Evolutionary conservation across 352 stramenopile genomes (phyloP).

Genomic region (Peronospora belbahrii): DNA sequence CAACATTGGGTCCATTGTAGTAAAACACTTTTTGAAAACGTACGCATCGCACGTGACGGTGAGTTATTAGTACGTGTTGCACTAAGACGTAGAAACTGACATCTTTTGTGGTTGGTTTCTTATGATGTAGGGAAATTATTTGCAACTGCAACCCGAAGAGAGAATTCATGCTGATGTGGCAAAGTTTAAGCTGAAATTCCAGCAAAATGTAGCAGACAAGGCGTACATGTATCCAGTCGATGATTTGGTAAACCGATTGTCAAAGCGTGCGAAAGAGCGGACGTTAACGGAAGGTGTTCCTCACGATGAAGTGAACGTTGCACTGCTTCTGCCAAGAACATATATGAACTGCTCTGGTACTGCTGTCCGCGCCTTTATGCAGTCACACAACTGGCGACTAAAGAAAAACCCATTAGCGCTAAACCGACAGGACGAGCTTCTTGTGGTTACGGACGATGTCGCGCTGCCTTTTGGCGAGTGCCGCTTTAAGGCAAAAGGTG

Average conservation of each 20-base stretch:
- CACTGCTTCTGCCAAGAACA: constrained; percentile 62
- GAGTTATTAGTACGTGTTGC: constrained; percentile 1
- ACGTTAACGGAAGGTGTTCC: constrained; percentile 68
- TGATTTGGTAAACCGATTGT: constrained; percentile 73
- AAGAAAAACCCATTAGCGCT: constrained; percentile 78
- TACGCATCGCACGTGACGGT: constrained; percentile 62
- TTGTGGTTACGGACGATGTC: constrained; percentile 79
- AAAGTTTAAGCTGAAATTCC: constrained; percentile 50
- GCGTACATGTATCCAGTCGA: constrained; percentile 39
- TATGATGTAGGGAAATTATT: constrained; percentile 29
- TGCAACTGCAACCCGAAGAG: constrained; percentile 50
- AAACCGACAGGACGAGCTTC: constrained; percentile 78
- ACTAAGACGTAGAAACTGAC: neutral
- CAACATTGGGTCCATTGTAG: constrained; percentile 67
- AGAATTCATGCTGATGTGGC: constrained; percentile 60
- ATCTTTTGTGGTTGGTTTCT: neutral
- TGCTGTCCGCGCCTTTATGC: constrained; percentile 72
- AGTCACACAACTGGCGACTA: constrained; percentile 68
- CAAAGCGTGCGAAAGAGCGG: constrained; percentile 63
- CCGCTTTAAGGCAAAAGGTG: constrained; percentile 75
- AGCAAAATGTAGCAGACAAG: constrained; percentile 39
- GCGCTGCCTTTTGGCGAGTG: constrained; percentile 73
- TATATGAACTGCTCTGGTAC: constrained; percentile 85
- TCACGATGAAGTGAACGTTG: constrained; percentile 66
- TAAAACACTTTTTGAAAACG: constrained; percentile 59